These are phyloP conservation scores for Backusella mclennaniae DNA, from an alignment of 192 early-diverging fungal genomes.

Conservation along the genomic window DNA sequence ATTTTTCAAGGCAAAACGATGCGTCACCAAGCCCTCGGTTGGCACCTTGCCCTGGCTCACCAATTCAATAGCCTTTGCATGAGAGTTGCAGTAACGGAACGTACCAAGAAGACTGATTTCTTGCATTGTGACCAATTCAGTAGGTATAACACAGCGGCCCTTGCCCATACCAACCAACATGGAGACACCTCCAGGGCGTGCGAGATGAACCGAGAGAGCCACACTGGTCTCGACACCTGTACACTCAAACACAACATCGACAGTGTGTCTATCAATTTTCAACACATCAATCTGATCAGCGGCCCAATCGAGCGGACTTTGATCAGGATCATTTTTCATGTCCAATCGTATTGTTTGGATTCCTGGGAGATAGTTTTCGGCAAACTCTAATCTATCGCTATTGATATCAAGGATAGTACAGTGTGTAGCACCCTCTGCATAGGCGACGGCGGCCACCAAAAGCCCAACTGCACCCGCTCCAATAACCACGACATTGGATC, in stretches of 20 bases:
- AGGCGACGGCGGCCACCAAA: conserved; percentile 23
- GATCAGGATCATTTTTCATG: neutral
- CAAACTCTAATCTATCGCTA: conserved; percentile 24
- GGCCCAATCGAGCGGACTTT: neutral
- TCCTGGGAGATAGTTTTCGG: conserved; percentile 17
- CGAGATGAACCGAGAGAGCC: conserved; percentile 18
- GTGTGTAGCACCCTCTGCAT: conserved; percentile 28
- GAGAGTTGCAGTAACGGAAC: conserved; percentile 30
- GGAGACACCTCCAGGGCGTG: conserved; percentile 21
- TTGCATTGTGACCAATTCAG: conserved; percentile 12
- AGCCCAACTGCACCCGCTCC: conserved; percentile 42
- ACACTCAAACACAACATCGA: conserved; percentile 32
- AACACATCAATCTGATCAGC: neutral
- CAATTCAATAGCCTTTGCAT: conserved; percentile 28
- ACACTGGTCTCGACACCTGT: conserved; percentile 31
- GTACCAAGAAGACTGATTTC: conserved; percentile 26
- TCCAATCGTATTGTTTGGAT: neutral
- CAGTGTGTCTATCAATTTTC: neutral
- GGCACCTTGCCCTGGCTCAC: conserved; percentile 22
- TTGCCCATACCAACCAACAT: conserved; percentile 32
- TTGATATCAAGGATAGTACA: conserved; percentile 35
- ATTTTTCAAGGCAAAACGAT: neutral
- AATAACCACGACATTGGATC: conserved; percentile 28
- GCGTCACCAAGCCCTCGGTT: neutral
- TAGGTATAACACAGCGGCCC: conserved; percentile 7